A percentile compares a stretch with the other conserved stretches of the same genome.
Evolutionary conservation across 2,329 filamentous ascomycete genomes (phyloP).

Genomic region (Ophiostoma triangulosporum): DNA sequence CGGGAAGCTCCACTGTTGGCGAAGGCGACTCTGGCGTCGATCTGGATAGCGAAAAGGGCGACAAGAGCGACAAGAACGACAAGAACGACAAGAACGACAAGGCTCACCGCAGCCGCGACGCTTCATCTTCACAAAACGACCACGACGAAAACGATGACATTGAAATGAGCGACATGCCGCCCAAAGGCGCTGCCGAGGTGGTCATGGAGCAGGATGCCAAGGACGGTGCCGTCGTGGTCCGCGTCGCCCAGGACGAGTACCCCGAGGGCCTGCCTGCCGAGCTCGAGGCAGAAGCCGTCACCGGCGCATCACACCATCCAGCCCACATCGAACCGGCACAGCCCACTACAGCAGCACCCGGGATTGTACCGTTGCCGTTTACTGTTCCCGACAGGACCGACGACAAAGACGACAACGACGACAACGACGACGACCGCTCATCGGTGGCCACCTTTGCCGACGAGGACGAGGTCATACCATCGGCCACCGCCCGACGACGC

Average conservation of each 20-base stretch:
- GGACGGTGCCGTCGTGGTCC: constrained; percentile 37
- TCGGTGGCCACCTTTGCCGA: constrained; percentile 60
- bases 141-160: constrained; percentile 20
- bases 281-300: neutral
- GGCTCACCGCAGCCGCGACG: neutral
- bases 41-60: constrained; percentile 37
- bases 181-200: constrained; percentile 27
- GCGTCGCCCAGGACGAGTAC: constrained; percentile 36
- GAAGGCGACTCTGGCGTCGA: constrained; percentile 38
- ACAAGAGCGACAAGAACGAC: constrained; percentile 23
- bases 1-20: constrained; percentile 15
- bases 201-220: constrained; percentile 27
- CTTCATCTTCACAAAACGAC: neutral
- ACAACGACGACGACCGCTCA: constrained; percentile 41
- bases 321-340: neutral
- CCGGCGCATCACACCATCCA: neutral
- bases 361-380: constrained; percentile 54
- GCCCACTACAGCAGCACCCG: constrained; percentile 20
- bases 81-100: constrained; percentile 17
- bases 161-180: constrained; percentile 41
- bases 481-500: constrained; percentile 9
- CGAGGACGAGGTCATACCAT: constrained; percentile 32
- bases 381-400: constrained; percentile 30
- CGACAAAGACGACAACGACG: constrained; percentile 19
- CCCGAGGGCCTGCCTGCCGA: constrained; percentile 16